phyloP scores from a whole-genome alignment of 2,329 filamentous ascomycete genomes.

The Penicillium frequentans region DNA sequence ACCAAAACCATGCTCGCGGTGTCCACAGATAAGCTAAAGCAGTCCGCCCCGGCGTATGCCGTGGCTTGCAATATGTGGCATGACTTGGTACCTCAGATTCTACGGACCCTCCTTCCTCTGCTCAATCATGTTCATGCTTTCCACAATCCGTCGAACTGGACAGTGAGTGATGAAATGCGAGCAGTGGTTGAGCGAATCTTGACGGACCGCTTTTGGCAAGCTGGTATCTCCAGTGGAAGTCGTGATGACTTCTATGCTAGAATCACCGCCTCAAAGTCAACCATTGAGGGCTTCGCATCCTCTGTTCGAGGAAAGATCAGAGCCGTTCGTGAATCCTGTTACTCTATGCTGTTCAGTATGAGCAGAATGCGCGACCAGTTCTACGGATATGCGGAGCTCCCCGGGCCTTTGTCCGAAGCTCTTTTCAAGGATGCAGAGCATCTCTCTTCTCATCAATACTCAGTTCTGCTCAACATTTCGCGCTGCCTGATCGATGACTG shows the following conservation, averaged over 20 bases:
- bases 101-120: constrained; percentile 84
- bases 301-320: constrained; percentile 86
- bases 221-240: constrained; percentile 91
- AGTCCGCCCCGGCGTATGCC: constrained; percentile 69
- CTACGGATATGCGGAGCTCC: constrained; percentile 84
- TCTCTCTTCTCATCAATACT: constrained; percentile 89
- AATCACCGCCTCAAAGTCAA: constrained; percentile 83
- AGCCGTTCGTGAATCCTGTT: constrained; percentile 88
- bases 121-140: constrained; percentile 88
- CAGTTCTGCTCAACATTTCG: constrained; percentile 86
- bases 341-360: constrained; percentile 92
- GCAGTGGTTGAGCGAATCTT: constrained; percentile 77
- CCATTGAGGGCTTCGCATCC: constrained; percentile 90
- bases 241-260: constrained; percentile 95
- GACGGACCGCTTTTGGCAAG: constrained; percentile 97
- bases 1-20: constrained; percentile 93
- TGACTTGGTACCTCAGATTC: constrained; percentile 74
- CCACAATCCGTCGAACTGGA: constrained; percentile 84
- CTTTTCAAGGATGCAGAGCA: constrained; percentile 79
- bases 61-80: constrained; percentile 82
- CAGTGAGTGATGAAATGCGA: constrained; percentile 73
- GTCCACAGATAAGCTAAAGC: constrained; percentile 84
- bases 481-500: constrained; percentile 90
- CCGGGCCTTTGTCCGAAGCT: constrained; percentile 77
- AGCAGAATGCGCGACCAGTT: constrained; percentile 83